Evolutionary conservation across 1,284 basidiomycete genomes (phyloP), one percentile per base, ranked within the genome.

Genomic region (Phenoliferia sp.): DNA sequence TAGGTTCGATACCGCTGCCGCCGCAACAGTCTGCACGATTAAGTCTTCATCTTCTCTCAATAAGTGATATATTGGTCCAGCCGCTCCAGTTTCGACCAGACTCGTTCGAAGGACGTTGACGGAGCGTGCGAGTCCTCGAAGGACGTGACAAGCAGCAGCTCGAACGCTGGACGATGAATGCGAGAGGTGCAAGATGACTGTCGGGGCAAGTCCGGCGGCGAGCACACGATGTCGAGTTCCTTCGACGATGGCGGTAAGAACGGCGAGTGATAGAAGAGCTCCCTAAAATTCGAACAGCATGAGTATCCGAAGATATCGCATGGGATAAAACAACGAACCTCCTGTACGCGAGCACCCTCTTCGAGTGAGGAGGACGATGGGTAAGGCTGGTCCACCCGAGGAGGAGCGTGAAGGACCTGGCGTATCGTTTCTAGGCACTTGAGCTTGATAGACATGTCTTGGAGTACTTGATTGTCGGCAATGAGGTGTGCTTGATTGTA

Each of bases 71-170:
- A 94, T 82, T 26, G 84, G 83, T 75, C 86, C 80, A 0, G 89
- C 91, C 9, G 93, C 81, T 1, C 89, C 90, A 32, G 85, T 86
- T 75, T 95, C 93, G 12, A 92, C 84, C 12, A 95, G 83, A 65
- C 85, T 91, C 39, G 92, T 94, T 31, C 90, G 82, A 54, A 94
- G 80, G 2, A 92, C 87, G 0, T 87, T 85, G 0, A 92, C 86
- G 1, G 87, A 87, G 28, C 93, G 85, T 57, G 86, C 86, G 39
- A 95, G 81, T 0, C 89, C 88, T n/a, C 92, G 83, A 1, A 90
- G 84, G 71, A 89, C 89, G 75, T 94, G 92, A 76, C 90, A 92
- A 0, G 90, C 89, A 0, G 90, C 89, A 58, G 90, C 90, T 7
- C 92, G 85, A 1, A 94, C 88, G 1, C 89, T 89, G 26, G 87